Percentiles rank a stretch among this genome's conserved stretches.
Evolutionary conservation across 352 stramenopile species (phyloP).

Genomic region (Thraustochytrium striatum): DNA sequence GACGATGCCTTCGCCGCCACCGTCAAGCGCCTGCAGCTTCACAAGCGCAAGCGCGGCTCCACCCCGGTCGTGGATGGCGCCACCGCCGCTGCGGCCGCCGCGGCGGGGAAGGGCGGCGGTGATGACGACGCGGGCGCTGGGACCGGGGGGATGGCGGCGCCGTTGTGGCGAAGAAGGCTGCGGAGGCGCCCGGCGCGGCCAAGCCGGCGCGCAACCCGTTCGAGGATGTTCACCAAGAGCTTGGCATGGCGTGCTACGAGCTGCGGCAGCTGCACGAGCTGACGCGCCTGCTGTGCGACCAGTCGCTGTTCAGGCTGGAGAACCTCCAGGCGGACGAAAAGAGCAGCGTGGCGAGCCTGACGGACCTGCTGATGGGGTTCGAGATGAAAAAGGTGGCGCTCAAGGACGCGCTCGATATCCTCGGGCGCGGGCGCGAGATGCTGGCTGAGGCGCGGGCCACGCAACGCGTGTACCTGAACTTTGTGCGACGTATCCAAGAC

Average conservation of each 20-base stretch:
- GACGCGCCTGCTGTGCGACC: slow-evolving; percentile 19
- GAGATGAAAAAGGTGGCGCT: slow-evolving; percentile 45
- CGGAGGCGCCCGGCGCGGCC: background rate
- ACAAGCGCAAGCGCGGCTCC: background rate
- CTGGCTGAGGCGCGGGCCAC: background rate
- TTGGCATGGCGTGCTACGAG: slow-evolving; percentile 38
- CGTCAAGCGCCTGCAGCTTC: slow-evolving; percentile 36
- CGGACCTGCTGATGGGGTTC: slow-evolving; percentile 28
- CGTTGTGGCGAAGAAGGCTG: background rate
- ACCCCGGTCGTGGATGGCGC: background rate
- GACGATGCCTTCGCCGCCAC: slow-evolving; percentile 28
- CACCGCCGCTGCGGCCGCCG: background rate
- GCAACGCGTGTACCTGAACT: slow-evolving; percentile 17
- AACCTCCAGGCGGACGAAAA: slow-evolving; percentile 7
- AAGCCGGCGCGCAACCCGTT: background rate
- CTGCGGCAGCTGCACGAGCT: slow-evolving; percentile 39
- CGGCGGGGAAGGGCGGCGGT: background rate
- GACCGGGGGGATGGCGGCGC: background rate
- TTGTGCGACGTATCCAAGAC: slow-evolving; percentile 4
- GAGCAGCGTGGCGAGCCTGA: background rate
- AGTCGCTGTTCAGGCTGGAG: slow-evolving; percentile 27
- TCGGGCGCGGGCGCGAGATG: slow-evolving; percentile 5
- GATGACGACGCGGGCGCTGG: background rate
- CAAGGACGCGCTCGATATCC: background rate
- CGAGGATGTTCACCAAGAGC: slow-evolving; percentile 18